phyloP scores from a whole-genome alignment of 768 basidiomycete genomes.

The Roridomyces roridus region DNA sequence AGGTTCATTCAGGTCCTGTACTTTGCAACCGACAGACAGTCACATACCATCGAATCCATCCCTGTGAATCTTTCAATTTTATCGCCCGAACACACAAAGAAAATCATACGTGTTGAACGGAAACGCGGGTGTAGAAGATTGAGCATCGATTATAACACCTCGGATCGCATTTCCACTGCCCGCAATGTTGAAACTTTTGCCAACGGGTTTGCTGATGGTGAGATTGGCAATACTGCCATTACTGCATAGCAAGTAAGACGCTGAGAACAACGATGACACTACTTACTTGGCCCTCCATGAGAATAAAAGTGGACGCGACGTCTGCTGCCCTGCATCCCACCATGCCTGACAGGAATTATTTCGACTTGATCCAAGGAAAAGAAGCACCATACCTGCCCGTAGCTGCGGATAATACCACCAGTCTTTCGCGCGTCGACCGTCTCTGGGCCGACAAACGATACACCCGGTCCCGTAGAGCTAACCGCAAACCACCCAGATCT shows the following conservation, averaged over 20 bases:
- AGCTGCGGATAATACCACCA: slow-evolving; percentile 22
- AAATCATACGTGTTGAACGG: slow-evolving; percentile 22
- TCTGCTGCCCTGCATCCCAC: slow-evolving; percentile 21
- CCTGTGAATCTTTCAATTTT: not conserved
- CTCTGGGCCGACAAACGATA: slow-evolving; percentile 13
- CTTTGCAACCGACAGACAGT: too few species aligned
- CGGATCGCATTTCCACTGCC: slow-evolving; percentile 18
- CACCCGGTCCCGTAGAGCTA: slow-evolving; percentile 18
- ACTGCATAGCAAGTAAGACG: not conserved
- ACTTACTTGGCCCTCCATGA: slow-evolving; percentile 20
- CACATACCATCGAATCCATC: slow-evolving; percentile 17
- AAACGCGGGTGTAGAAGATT: slow-evolving; percentile 12
- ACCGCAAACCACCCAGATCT: slow-evolving; percentile 19
- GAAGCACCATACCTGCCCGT: slow-evolving; percentile 12
- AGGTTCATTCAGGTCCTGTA: too few species aligned
- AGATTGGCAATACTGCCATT: slow-evolving; percentile 20
- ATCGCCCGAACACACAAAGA: not conserved
- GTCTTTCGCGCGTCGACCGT: slow-evolving; percentile 7
- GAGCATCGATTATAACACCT: slow-evolving; percentile 15
- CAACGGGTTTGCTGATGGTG: slow-evolving; percentile 23
- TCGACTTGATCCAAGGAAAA: not conserved
- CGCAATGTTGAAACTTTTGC: slow-evolving; percentile 25
- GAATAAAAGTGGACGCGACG: slow-evolving; percentile 9
- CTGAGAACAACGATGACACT: not conserved
- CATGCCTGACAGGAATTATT: slow-evolving; percentile 5